Base-by-base conservation (phyloP, 495 filamentous ascomycete genomes). In the Tetracladium setigerum region DNA sequence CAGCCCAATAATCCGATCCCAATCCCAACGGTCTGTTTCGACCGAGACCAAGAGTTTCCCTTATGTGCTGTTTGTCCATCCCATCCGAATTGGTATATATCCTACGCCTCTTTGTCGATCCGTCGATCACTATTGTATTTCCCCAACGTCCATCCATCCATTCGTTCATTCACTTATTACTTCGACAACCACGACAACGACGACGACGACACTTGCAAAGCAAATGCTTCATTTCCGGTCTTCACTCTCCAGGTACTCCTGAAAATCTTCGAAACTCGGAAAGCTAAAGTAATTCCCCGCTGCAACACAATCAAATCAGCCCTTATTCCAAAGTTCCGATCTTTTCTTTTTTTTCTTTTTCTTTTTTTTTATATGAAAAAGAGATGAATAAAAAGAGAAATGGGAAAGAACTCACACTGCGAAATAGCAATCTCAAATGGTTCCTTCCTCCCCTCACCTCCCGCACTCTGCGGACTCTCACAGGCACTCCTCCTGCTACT, bases 241-340 rank as follows among this genome's bases (percentile, higher is more conserved):
- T 19, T 65, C 56, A 19, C 46, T 35, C 35, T 58, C 55, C 31
- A 47, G 52, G 18, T 50, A 52, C 7, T 58, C 57, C 24, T 55
- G 39, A 49, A 61, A 61, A 24, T 53, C 55, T 36, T 78, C 74
- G 52, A 77, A 76, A 62, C 70, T 77, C 14, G 74, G 74, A 57
- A 78, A 78, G 65, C 72, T 76, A 46, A 75, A 73, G 49, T 78
- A 78, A 39, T 70, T 66, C 11, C 58, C 68, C n/a, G 37, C 55
- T 58, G 30, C 9, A 10, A 14, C 2, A 9, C 13, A 31, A 30
- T 49, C 44, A 33, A 32, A 32, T 18, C 30, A 15, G 14, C 14
- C 8, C 8, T 8, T 14, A 15, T 8, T 18, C 22, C 22, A 27
- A 27, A 27, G 3, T 7, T 3, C 3, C 3, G 22, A n/a, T n/a